Evolutionary conservation across 1,284 basidiomycete species (phyloP), one percentile per base, ranked within the genome.

Genomic region (Irpex sp.): DNA sequence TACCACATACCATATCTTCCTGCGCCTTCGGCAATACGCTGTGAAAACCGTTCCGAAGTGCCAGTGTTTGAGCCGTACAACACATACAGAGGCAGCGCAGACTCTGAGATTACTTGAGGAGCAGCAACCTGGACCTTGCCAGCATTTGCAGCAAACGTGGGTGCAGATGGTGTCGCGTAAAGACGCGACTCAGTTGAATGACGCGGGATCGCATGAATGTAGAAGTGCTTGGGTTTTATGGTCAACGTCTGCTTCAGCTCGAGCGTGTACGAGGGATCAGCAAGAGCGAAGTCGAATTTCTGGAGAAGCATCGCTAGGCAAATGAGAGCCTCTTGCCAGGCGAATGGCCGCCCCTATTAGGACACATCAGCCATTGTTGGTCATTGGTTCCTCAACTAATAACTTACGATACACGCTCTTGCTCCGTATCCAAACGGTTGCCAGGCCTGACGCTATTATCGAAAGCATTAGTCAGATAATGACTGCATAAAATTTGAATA

Each of bases 31-130:
- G 76, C 78, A 19, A 84, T 68, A 31, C 81, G 71, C 68, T 81
- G 78, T 1, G 82, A 80, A 63, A 84, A 82, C 11, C 77, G 75
- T 67, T 83, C 80, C 36, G 79, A 83, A 1, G 78, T 79, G 1
- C 82, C 82, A 0, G 80, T 79, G 71, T 84, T 84, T 43, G 79
- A 81, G 0, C 81, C 81, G 66, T 79, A 81, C 21, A 81, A 68
- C 5, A 81, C 70, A 64, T 80, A 78, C 51, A 81, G 54, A 31
- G 75, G 75, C 43, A 67, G 63, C 58, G 60, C 61, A 50, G 57
- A 57, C 19, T 51, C 17, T 31, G 26, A 8, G 13, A 46, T 46
- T 1, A n/a, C n/a, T 46, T n/a, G 13, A 13, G 39, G 39, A 46
- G n/a, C 39, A 4, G 39, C 3, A 3, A 43, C 63, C 5, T 35